Evolutionary conservation across 352 stramenopile genomes (phyloP), one percentile per base, ranked within the genome.

Genomic region (Aphanomyces stellatus): DNA sequence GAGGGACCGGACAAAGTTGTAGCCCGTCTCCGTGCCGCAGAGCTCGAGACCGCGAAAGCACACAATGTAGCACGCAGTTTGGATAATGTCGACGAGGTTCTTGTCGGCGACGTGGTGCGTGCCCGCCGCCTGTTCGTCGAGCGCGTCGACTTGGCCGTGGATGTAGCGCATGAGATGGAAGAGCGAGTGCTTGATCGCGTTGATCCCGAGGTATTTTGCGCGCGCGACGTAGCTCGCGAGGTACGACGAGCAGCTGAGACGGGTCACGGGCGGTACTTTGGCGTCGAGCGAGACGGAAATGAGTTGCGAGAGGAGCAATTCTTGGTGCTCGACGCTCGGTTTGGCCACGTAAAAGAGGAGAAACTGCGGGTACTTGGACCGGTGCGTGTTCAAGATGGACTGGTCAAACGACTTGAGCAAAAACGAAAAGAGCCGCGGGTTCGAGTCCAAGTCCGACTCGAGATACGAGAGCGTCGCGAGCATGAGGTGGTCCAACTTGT

Each of bases 51-150:
- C 95, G 37, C 94, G 87, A 71, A 98, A 99, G 71, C 95, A 98
- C 74, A 99, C 82, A 43, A 99, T 88, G 77, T 99, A 99, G 78
- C 97, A 99, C 37, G 96, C 91, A 17, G 96, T 96, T 76, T 99
- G 96, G 37, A 97, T 90, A 27, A 91, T 68, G 1, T 81, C 92
- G 62, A 94, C 95, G 67, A 95, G 94, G 0, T 95, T 65, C 33
- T 75, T 76, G 72, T 95, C 73, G 15, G 41, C 30, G 22, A 57
- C 46, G 2, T 28, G 7, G 46, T 10, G 19, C 22, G 33, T 42
- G 25, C 61, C 51, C 10, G 64, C 33, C 4, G 62, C 11, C 10
- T 25, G 22, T 43, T 62, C n/a, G 34, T 92, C 83, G 57, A 90
- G 90, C 55, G 90, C 70, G 62, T 96, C 85, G 71, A 99, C 90